phyloP scores from a whole-genome alignment of 2,329 filamentous ascomycete species.

The Nigrospora sphaerica region DNA sequence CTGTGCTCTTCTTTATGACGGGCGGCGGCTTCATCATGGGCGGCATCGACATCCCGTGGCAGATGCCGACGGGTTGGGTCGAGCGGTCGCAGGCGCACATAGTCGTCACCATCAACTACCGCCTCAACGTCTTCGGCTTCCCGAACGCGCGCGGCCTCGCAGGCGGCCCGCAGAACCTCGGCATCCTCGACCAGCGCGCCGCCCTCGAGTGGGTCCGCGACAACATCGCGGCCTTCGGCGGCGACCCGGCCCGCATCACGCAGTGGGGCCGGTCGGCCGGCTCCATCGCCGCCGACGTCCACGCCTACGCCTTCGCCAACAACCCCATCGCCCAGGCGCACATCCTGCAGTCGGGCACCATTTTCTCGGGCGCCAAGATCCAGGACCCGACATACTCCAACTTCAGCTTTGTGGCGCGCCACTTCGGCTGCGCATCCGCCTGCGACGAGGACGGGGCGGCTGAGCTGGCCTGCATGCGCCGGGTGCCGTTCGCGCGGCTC shows the following conservation, averaged over 20 bases:
- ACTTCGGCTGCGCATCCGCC: slow-evolving; percentile 23
- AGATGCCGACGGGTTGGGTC: slow-evolving; percentile 29
- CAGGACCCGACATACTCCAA: slow-evolving; percentile 17
- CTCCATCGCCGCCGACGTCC: slow-evolving; percentile 28
- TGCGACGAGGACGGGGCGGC: slow-evolving; percentile 6
- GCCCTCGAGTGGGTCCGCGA: slow-evolving; percentile 42
- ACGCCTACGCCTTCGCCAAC: slow-evolving; percentile 35
- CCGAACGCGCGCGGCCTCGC: slow-evolving; percentile 19
- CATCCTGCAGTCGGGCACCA: slow-evolving; percentile 32
- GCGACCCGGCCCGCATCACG: slow-evolving; percentile 32
- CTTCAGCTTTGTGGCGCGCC: slow-evolving; percentile 26
- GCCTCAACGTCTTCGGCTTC: slow-evolving; percentile 26
- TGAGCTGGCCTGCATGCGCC: slow-evolving; percentile 29
- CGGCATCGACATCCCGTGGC: slow-evolving; percentile 28
- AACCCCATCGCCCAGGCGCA: slow-evolving; percentile 36
- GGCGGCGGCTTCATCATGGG: slow-evolving; percentile 23
- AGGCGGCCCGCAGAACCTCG: slow-evolving; percentile 31
- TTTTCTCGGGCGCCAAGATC: slow-evolving; percentile 18
- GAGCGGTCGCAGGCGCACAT: slow-evolving; percentile 16
- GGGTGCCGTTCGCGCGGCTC: slow-evolving; percentile 17
- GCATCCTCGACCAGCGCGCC: slow-evolving; percentile 40
- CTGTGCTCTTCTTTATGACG: slow-evolving; percentile 28
- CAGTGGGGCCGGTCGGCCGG: slow-evolving; percentile 42
- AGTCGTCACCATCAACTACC: slow-evolving; percentile 32
- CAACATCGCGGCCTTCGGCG: slow-evolving; percentile 41